Conservation (phyloP, 2,329 filamentous ascomycete species). For the Leptographium flavum region DNA sequence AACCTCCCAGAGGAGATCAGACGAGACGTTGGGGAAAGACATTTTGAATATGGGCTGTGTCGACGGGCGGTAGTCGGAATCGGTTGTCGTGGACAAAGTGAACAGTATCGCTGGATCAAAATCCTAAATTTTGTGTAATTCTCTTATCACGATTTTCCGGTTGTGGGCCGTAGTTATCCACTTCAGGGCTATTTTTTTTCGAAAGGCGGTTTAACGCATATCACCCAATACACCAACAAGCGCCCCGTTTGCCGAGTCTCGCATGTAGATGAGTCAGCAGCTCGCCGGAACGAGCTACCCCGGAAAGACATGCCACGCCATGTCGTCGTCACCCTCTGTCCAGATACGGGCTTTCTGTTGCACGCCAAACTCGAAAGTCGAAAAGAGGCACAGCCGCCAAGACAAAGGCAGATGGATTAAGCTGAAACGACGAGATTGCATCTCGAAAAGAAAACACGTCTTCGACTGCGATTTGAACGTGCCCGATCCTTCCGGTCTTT, state of each 20-base stretch:
- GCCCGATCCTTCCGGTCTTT: neutral
- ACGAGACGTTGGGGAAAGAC: constrained; percentile 57
- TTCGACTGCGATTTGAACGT: neutral
- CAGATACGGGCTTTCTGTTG: neutral
- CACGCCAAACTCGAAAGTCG: neutral
- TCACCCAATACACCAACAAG: neutral
- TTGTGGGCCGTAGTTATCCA: constrained; percentile 23
- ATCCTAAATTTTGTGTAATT: constrained; percentile 7
- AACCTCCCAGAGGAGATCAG: constrained; percentile 89
- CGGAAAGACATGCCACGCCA: neutral
- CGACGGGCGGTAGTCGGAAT: neutral
- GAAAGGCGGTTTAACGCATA: too few species aligned
- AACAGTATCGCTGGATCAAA: neutral
- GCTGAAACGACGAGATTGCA: neutral
- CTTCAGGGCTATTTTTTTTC: constrained; percentile 8
- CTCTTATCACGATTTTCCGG: constrained; percentile 10
- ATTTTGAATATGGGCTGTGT: constrained; percentile 26
- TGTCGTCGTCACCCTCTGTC: neutral
- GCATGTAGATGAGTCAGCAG: neutral
- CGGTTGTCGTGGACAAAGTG: constrained; percentile 1
- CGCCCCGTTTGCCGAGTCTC: neutral
- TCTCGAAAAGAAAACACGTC: neutral
- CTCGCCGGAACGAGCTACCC: neutral
- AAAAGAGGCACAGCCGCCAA: neutral
- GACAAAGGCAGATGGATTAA: neutral